Percentiles rank a stretch among this genome's conserved stretches.
phyloP scores from a whole-genome alignment of 352 stramenopile genomes.

The Phytophthora litchii region DNA sequence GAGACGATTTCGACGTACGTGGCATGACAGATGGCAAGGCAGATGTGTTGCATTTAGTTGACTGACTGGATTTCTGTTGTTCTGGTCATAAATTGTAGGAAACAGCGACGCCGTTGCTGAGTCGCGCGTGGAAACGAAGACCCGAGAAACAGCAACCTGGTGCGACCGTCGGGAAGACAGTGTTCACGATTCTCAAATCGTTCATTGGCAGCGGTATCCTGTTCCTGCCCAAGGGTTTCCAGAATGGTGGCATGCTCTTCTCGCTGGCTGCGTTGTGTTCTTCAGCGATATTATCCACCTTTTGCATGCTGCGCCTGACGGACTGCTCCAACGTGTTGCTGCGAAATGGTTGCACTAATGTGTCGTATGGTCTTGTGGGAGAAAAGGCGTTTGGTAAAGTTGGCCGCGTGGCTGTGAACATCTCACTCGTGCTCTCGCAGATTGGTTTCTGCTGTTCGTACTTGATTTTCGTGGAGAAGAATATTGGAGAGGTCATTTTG shows the following conservation, averaged over 20 bases:
- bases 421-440: slow-evolving; percentile 75
- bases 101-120: slow-evolving; percentile 45
- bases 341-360: slow-evolving; percentile 25
- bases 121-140: slow-evolving; percentile 33
- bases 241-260: slow-evolving; percentile 74
- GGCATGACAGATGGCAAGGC: slow-evolving; percentile 14
- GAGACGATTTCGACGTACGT: slow-evolving; percentile 45
- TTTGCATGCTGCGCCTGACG: slow-evolving; percentile 68
- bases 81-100: slow-evolving; percentile 26
- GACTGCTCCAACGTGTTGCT: slow-evolving; percentile 55
- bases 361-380: slow-evolving; percentile 69
- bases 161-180: slow-evolving; percentile 53
- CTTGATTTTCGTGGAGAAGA: slow-evolving; percentile 77
- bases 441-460: slow-evolving; percentile 79
- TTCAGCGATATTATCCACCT: slow-evolving; percentile 57
- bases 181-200: slow-evolving; percentile 77
- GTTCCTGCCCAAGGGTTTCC: slow-evolving; percentile 72
- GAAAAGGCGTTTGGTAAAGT: slow-evolving; percentile 58
- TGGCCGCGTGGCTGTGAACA: slow-evolving; percentile 60
- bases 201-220: slow-evolving; percentile 76
- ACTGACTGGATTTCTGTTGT: slow-evolving; percentile 12
- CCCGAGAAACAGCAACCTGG: slow-evolving; percentile 33
- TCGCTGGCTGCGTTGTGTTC: slow-evolving; percentile 51
- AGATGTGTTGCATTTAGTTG: slow-evolving; percentile 12
- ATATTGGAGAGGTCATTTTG: slow-evolving; percentile 65